Conservation (phyloP, 2,329 filamentous ascomycete genomes). For the Aureobasidium sp. region DNA sequence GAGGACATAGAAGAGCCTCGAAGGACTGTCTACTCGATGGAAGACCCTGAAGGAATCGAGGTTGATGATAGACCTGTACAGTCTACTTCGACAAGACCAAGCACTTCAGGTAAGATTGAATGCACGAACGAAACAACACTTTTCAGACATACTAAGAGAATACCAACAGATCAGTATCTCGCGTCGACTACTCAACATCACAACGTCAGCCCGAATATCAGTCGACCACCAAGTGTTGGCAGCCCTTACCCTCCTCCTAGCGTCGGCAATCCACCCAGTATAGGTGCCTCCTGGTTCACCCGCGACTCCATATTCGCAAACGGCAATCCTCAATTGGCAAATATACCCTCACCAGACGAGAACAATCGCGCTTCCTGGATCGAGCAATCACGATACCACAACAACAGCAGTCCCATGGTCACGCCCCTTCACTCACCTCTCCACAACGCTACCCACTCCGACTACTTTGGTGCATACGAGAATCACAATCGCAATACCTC, state of each 20-base stretch:
- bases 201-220: neutral
- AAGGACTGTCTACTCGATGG: neutral
- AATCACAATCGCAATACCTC: neutral
- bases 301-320: slow-evolving; percentile 8
- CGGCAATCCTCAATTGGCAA: neutral
- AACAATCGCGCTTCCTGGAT: slow-evolving; percentile 1
- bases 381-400: neutral
- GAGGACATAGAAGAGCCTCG: neutral
- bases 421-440: slow-evolving; percentile 4
- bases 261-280: slow-evolving; percentile 1
- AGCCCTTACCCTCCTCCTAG: neutral
- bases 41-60: slow-evolving; percentile 10
- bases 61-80: slow-evolving; percentile 4
- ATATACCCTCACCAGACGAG: neutral
- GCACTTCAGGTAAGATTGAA: neutral
- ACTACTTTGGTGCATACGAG: slow-evolving; percentile 10
- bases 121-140: too few species aligned
- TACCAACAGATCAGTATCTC: neutral
- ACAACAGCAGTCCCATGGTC: neutral
- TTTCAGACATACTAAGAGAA: neutral
- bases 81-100: neutral
- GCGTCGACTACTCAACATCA: neutral
- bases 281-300: slow-evolving; percentile 9
- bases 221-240: neutral
- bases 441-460: neutral